Percentiles rank a stretch among this genome's conserved stretches.
Evolutionary conservation across 164 flowering plant genomes (phyloP).

Genomic region (Magnolia changhungtana): DNA sequence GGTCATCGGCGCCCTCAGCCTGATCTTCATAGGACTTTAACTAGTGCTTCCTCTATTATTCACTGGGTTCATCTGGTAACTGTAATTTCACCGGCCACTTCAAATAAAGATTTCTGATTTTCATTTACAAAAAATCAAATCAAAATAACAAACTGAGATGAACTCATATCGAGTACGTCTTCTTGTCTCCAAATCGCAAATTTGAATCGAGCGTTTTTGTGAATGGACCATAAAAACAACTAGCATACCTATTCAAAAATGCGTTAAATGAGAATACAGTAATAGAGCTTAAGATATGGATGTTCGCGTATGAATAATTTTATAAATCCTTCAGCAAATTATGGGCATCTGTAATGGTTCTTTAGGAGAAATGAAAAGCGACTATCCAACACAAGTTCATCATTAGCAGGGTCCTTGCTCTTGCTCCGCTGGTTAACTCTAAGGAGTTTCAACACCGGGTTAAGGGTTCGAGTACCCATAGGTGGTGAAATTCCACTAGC

Average conservation of each 20-base stretch:
- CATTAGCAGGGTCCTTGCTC: too few relatives aligned
- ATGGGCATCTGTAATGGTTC: background rate
- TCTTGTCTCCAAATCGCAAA: conserved; percentile 97
- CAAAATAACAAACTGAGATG: background rate
- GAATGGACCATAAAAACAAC: conserved; percentile 95
- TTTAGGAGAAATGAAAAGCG: background rate
- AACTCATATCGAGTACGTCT: conserved; percentile 51
- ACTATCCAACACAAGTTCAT: too few relatives aligned
- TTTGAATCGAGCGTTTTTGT: conserved; percentile 94
- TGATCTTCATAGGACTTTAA: conserved; percentile 76
- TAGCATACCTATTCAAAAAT: conserved; percentile 68
- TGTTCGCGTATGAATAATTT: too few relatives aligned
- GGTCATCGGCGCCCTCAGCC: conserved; percentile 94
- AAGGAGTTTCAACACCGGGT: too few relatives aligned
- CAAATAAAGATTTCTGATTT: conserved; percentile 13
- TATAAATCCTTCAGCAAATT: background rate
- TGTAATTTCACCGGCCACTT: conserved; percentile 33
- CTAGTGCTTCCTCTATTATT: conserved; percentile 86
- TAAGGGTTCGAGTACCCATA: too few relatives aligned
- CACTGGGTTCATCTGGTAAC: conserved; percentile 98
- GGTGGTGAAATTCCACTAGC: too few relatives aligned
- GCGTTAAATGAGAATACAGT: background rate
- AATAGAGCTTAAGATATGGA: background rate
- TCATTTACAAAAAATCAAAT: background rate
- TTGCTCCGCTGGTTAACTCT: too few relatives aligned